These are phyloP conservation scores for Eustoma russellianum DNA, from an alignment of 257 asterid species.

Conservation along the genomic window DNA sequence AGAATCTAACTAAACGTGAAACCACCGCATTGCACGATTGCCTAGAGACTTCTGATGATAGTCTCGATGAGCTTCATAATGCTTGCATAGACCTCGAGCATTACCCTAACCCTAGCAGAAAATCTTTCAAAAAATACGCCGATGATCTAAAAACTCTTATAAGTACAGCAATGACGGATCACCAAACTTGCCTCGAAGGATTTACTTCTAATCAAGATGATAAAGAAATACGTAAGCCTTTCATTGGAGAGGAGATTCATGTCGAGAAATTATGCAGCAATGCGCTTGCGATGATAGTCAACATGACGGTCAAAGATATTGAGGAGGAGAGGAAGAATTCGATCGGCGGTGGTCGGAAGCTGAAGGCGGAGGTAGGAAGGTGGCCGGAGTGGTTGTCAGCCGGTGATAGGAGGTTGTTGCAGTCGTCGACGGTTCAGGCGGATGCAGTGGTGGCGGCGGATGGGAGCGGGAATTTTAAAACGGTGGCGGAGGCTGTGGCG, in stretches of 20 bases:
- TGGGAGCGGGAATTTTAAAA: slow-evolving; percentile 63
- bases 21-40: slow-evolving; percentile 61
- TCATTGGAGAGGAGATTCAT: slow-evolving; percentile 37
- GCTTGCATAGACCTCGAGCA: slow-evolving; percentile 34
- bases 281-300: slow-evolving; percentile 64
- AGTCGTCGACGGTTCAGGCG: slow-evolving; percentile 48
- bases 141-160: slow-evolving; percentile 65
- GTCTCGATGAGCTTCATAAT: slow-evolving; percentile 54
- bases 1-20: slow-evolving; percentile 38
- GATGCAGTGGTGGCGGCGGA: slow-evolving; percentile 82
- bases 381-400: slow-evolving; percentile 83
- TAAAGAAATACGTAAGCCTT: slow-evolving; percentile 29
- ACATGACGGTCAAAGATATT: slow-evolving; percentile 58
- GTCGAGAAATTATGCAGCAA: slow-evolving; percentile 78
- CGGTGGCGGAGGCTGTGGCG: slow-evolving; percentile 70
- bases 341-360: slow-evolving; percentile 25
- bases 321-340: slow-evolving; percentile 18
- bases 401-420: slow-evolving; percentile 68
- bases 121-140: slow-evolving; percentile 48
- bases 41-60: slow-evolving; percentile 45
- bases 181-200: slow-evolving; percentile 81
- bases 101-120: slow-evolving; percentile 49
- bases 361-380: slow-evolving; percentile 14
- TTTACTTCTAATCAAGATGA: slow-evolving; percentile 54
- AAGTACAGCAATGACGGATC: slow-evolving; percentile 70